A percentile compares a stretch with the other conserved stretches of the same genome.
Evolutionary conservation across 169 alveolate species (phyloP).

Genomic region (Plasmodium reichenowi): DNA sequence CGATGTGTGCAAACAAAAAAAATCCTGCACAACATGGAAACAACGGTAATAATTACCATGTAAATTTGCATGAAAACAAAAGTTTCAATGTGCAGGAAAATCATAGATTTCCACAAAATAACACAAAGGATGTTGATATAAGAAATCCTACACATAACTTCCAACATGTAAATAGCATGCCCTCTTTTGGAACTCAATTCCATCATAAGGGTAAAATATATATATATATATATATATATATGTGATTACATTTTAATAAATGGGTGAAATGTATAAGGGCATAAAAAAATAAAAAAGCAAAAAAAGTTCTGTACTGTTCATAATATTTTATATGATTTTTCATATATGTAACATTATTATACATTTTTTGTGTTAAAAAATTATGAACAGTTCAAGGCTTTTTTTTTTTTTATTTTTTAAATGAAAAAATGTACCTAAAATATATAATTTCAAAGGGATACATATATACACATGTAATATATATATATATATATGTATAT

Average conservation of each 20-base stretch:
- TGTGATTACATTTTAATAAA: neutral
- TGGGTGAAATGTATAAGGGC: too few relatives aligned
- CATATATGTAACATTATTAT: too few relatives aligned
- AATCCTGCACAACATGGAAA: neutral
- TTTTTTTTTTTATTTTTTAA: slow-evolving; percentile 9
- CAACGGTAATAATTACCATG: neutral
- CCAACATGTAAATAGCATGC: neutral
- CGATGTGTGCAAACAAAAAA: neutral
- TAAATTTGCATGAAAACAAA: too few relatives aligned
- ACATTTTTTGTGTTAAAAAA: neutral
- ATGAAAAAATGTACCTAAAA: too few relatives aligned
- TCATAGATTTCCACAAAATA: neutral
- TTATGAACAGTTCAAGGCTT: neutral
- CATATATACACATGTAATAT: too few relatives aligned
- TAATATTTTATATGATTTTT: too few relatives aligned
- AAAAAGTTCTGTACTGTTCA: too few relatives aligned
- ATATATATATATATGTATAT: neutral
- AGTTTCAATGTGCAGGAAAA: too few relatives aligned
- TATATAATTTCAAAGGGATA: too few relatives aligned
- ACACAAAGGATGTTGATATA: neutral
- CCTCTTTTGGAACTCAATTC: slow-evolving; percentile 53
- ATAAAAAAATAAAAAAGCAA: too few relatives aligned
- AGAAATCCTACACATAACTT: neutral
- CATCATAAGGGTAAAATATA: slow-evolving; percentile 52
- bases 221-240: slow-evolving; percentile 6